Base-by-base conservation (phyloP, 768 basidiomycete genomes). In the Trametes sanguinea region DNA sequence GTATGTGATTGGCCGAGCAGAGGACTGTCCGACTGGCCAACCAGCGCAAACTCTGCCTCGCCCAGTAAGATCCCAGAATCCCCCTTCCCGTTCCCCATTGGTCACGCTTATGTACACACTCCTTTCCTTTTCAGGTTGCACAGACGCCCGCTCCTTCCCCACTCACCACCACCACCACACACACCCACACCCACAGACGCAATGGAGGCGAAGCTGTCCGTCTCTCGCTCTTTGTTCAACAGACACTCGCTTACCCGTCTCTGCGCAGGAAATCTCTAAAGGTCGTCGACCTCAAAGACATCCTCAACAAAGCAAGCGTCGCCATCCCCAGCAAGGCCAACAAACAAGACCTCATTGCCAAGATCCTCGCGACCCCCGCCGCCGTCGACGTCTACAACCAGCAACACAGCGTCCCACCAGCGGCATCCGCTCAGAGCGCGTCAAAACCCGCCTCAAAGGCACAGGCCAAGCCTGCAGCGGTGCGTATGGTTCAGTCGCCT, bases 321-420 rank as follows among this genome's bases (percentile, higher is more conserved):
- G 50, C 81, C 4, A 71, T 78, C 37, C 81, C 84, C 0, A 75
- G 81, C 67, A 86, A 85, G 70, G 79, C 83, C 6, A 88, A 82
- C 70, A 92, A 90, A 73, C 69, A 75, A 0, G 89, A 89, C 66
- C 85, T 92, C 70, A 81, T 90, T 65, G 71, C 84, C 33, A 83
- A 81, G 66, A 85, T 90, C 58, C 72, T 83, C 48, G 82, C 83
- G 32, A 82, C 75, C 56, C 75, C 78, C 14, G 68, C 73, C 0
- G 88, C 88, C 1, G 71, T 84, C 50, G 76, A 79, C 39, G 77
- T 78, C 17, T 87, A 84, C 75, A 74, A 81, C 51, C 57, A 64
- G 30, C 67, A 69, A 35, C 62, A 72, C 35, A 60, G 61, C 4
- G 61, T 54, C 16, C 33, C 64, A 6, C 59, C 57, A 11, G 51